phyloP scores from a whole-genome alignment of 345 rosid species.

The Boechera divaricarpa region DNA sequence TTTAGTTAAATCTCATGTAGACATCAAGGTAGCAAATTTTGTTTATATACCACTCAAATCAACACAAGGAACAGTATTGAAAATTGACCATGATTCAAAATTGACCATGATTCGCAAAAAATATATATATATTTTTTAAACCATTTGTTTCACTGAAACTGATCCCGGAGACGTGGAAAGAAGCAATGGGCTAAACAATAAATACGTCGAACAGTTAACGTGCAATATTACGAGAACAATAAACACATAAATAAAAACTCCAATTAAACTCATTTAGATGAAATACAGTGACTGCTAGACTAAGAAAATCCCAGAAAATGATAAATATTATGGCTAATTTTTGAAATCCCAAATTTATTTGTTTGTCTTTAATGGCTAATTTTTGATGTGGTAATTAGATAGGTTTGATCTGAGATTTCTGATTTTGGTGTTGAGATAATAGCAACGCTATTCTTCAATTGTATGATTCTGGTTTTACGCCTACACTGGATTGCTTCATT shows the following conservation, averaged over 20 bases:
- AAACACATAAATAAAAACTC: neutral
- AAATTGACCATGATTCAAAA: neutral
- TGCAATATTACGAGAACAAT: neutral
- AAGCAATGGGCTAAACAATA: conserved; percentile 1
- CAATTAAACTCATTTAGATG: neutral
- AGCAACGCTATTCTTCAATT: no score
- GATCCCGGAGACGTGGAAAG: neutral
- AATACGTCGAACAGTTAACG: conserved; percentile 40
- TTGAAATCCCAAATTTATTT: no score
- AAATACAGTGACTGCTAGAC: neutral
- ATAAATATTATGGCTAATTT: no score
- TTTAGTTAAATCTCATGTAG: no score
- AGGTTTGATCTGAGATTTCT: no score
- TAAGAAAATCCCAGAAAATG: neutral
- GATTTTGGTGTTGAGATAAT: no score
- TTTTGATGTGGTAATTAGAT: no score
- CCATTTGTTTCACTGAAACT: neutral
- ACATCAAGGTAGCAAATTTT: neutral
- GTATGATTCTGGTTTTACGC: no score
- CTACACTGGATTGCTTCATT: neutral
- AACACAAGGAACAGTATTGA: conserved; percentile 1
- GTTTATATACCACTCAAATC: neutral
- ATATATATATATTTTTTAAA: no score
- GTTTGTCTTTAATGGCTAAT: no score
- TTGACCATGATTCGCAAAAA: neutral